Conservation (phyloP, 495 filamentous ascomycete species). For the Penicillium verhagenii region DNA sequence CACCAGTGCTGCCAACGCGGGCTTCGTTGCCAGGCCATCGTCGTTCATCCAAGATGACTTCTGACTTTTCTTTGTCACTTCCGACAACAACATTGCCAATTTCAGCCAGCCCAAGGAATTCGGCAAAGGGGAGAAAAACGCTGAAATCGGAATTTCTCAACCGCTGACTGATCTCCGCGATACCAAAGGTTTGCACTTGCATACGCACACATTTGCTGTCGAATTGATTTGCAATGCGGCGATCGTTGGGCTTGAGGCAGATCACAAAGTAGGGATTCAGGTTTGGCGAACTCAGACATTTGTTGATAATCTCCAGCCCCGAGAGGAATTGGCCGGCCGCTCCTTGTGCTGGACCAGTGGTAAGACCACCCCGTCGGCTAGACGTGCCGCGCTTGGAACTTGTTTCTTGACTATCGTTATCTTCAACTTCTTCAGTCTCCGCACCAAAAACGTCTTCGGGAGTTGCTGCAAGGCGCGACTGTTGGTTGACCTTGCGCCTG, state of each 20-base stretch:
- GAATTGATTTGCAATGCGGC: constrained; percentile 96
- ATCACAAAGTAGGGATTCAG: constrained; percentile 95
- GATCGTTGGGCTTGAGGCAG: constrained; percentile 95
- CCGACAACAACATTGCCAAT: constrained; percentile 80
- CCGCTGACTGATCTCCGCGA: constrained; percentile 93
- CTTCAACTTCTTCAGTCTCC: constrained; percentile 52
- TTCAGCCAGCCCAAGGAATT: constrained; percentile 88
- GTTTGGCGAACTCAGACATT: constrained; percentile 73
- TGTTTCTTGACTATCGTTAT: constrained; percentile 48
- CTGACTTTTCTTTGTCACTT: constrained; percentile 89
- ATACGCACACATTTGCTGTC: constrained; percentile 96
- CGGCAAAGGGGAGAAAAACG: constrained; percentile 90
- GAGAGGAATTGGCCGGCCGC: constrained; percentile 90
- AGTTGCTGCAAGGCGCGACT: constrained; percentile 31
- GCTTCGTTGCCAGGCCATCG: constrained; percentile 92
- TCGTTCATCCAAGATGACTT: constrained; percentile 83
- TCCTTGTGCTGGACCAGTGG: constrained; percentile 65
- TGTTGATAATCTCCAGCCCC: constrained; percentile 83
- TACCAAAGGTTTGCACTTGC: constrained; percentile 92
- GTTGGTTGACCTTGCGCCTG: constrained; percentile 60
- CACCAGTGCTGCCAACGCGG: constrained; percentile 82
- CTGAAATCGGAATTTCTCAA: constrained; percentile 92
- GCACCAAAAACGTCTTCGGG: constrained; percentile 23
- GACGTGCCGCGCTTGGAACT: constrained; percentile 34
- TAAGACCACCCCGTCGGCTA: constrained; percentile 39